Base-by-base conservation (phyloP, 1,284 basidiomycete species). In the Sparassis latifolia region DNA sequence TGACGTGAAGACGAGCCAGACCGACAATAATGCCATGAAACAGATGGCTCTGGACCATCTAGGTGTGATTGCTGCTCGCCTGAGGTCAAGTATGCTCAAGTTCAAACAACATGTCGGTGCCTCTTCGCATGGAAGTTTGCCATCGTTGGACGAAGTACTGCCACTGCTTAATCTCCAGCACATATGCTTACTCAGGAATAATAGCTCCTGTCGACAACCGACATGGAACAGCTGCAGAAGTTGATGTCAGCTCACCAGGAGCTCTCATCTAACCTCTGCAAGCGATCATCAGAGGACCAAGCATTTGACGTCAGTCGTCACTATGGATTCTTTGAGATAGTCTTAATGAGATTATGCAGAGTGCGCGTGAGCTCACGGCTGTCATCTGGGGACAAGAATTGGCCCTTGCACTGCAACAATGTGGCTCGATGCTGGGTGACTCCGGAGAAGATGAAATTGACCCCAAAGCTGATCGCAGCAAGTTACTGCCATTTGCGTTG, bases 21-120 rank as follows among this genome's bases (percentile, higher is more conserved):
- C 72, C 29, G 93, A 96, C 59, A 82, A 76, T 44, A 92, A 88
- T 58, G 89, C 89, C 0, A 82, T 86, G 0, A 94, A 92, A 66
- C 84, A 82, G 0, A 82, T 97, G 53, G 92, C 94, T 0, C 74
- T 98, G 29, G 96, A 99, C 64, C 92, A 97, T 66, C 75, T 98
- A 0, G 95, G 95, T 5, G 76, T 87, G n/a, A 90, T 98, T 50
- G 94, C 89, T 20, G 87, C 93, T 1, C 80, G 82, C 42, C 75
- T 98, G 39, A 79, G 90, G 29, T 73, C 78, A 0, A 81, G 78
- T 29, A 66, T 68, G 44, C 62, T 86, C 42, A 86, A 79, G 54
- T 75, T 79, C 43, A 53, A 57, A 44, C 54, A 61, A n/a, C 20
- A 20, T 20, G 48, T 44, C 29, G 52, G 55, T 29, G 31, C 35